These are phyloP conservation scores for Diutina ranongensis DNA, from an alignment of 1,139 yeast species.

Conservation along the genomic window DNA sequence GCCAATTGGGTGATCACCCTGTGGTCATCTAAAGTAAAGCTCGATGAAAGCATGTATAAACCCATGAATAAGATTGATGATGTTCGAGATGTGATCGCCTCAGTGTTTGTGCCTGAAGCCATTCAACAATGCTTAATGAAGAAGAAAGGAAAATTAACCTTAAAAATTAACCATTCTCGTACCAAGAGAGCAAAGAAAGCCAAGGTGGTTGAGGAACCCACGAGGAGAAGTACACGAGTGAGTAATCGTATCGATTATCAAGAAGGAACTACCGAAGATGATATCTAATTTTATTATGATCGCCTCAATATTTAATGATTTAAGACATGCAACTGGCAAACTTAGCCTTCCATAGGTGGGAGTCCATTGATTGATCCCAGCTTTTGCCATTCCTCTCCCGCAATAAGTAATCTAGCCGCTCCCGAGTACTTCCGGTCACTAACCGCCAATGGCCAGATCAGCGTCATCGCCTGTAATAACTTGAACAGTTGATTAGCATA, in stretches of 20 bases:
- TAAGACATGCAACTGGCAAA: too few species aligned
- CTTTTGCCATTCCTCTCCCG: conserved; percentile 67
- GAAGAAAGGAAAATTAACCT: background rate
- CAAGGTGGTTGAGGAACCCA: background rate
- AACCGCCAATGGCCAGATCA: conserved; percentile 39
- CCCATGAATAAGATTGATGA: conserved; percentile 39
- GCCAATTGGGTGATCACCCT: conserved; percentile 63
- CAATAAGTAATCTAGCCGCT: conserved; percentile 60
- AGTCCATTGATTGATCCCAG: background rate
- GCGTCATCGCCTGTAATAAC: conserved; percentile 31
- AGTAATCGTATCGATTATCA: background rate
- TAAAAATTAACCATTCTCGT: too few species aligned
- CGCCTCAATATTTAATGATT: too few species aligned
- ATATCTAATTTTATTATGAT: too few species aligned
- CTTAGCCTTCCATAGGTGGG: conserved; percentile 1
- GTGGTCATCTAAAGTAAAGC: conserved; percentile 68
- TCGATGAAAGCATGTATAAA: conserved; percentile 55
- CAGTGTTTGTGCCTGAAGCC: conserved; percentile 37
- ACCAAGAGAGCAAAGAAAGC: background rate
- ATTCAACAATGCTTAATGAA: conserved; percentile 14
- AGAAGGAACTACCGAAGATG: background rate
- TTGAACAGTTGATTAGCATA: conserved; percentile 69
- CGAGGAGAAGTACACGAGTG: background rate
- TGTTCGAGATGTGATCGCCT: conserved; percentile 34
- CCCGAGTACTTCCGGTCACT: conserved; percentile 50